Percentiles rank a stretch among this genome's conserved stretches.
phyloP scores from a whole-genome alignment of 1,284 basidiomycete genomes.

The Austroboletus rostrupii region DNA sequence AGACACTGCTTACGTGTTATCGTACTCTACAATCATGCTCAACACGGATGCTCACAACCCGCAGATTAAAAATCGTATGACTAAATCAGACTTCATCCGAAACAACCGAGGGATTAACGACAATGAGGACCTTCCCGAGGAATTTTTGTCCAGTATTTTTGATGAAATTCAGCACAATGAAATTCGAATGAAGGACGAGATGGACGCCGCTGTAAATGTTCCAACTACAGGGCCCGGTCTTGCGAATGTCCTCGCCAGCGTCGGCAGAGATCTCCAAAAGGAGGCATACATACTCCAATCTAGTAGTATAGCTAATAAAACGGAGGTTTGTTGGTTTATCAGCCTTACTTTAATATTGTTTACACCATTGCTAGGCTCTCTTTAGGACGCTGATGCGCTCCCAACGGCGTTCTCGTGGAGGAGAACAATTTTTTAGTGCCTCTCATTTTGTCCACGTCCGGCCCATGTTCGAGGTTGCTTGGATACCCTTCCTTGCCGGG shows the following conservation, averaged over 20 bases:
- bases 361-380: conserved; percentile 55
- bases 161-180: conserved; percentile 90
- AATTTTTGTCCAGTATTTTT: conserved; percentile 72
- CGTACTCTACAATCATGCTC: conserved; percentile 91
- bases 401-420: conserved; percentile 72
- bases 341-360: not conserved
- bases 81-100: conserved; percentile 82
- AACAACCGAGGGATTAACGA: conserved; percentile 97
- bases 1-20: conserved; percentile 92
- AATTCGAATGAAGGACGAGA: conserved; percentile 96
- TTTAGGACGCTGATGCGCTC: conserved; percentile 87
- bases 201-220: conserved; percentile 55
- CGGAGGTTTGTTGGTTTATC: conserved; percentile 57
- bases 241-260: conserved; percentile 77
- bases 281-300: conserved; percentile 93
- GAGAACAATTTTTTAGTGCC: conserved; percentile 90
- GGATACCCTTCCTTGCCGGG: conserved; percentile 95
- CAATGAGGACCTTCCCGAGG: conserved; percentile 81
- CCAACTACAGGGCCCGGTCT: conserved; percentile 65
- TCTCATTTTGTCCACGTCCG: conserved; percentile 92
- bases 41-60: conserved; percentile 96
- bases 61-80: conserved; percentile 91
- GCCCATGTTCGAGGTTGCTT: conserved; percentile 98
- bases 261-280: conserved; percentile 89
- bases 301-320: conserved; percentile 93